Evolutionary conservation across 192 early-diverging fungal species (phyloP).

Genomic region (Coemansia erecta): DNA sequence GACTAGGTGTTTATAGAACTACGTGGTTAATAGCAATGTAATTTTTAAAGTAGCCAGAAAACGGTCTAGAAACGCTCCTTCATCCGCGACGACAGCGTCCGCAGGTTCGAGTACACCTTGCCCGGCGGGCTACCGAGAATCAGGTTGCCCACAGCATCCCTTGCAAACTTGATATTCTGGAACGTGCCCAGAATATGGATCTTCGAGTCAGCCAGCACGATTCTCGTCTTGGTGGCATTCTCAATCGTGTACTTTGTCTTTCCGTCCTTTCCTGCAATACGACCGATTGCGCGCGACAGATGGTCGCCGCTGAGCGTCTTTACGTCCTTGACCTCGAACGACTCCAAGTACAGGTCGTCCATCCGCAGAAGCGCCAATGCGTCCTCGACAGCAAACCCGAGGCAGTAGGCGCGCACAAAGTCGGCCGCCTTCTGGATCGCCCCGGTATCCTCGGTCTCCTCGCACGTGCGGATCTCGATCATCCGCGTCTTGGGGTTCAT

Average conservation of each 20-base stretch:
- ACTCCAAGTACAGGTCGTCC: slow-evolving; percentile 95
- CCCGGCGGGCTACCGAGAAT: slow-evolving; percentile 95
- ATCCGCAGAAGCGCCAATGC: slow-evolving; percentile 90
- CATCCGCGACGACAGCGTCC: slow-evolving; percentile 83
- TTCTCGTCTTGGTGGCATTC: slow-evolving; percentile 92
- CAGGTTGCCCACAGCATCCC: slow-evolving; percentile 86
- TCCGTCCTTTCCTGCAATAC: slow-evolving; percentile 96
- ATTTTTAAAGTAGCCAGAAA: too few relatives aligned
- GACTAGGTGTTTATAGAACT: background rate
- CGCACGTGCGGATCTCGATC: slow-evolving; percentile 86
- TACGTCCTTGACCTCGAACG: slow-evolving; percentile 98
- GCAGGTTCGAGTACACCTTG: slow-evolving; percentile 90
- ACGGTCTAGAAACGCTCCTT: slow-evolving; percentile 85
- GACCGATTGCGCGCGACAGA: slow-evolving; percentile 94
- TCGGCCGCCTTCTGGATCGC: slow-evolving; percentile 96
- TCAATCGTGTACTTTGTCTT: slow-evolving; percentile 98
- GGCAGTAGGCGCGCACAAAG: slow-evolving; percentile 89
- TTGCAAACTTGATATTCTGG: slow-evolving; percentile 94
- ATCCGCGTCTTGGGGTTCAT: slow-evolving; percentile 89
- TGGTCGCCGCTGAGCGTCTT: slow-evolving; percentile 95
- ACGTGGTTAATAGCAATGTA: too few relatives aligned
- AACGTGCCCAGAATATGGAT: slow-evolving; percentile 95
- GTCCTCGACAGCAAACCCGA: slow-evolving; percentile 95
- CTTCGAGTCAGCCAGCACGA: slow-evolving; percentile 95
- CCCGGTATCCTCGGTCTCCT: slow-evolving; percentile 81